Evolutionary conservation across 2,329 filamentous ascomycete genomes (phyloP), one percentile per base, ranked within the genome.

Genomic region (Coniochaeta sp.): DNA sequence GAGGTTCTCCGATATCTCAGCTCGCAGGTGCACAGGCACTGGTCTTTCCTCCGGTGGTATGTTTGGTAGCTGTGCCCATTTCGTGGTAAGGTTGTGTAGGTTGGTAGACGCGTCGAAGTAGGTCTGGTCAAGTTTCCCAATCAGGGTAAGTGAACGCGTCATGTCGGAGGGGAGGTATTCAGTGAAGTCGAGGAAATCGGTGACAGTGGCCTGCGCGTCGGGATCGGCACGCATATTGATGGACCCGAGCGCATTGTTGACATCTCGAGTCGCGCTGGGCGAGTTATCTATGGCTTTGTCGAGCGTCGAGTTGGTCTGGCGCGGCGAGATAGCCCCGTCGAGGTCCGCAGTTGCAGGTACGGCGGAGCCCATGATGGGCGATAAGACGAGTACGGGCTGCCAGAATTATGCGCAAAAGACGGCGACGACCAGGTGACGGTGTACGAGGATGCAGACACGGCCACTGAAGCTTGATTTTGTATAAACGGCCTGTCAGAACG

Each of bases 91-190:
- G 22, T 83, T 77, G 68, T 88, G 72, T 2, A 88, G 75, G 26
- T 73, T 77, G 59, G 72, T 66, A 14, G 85, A 88, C 8, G 82
- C 79, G 57, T 84, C 74, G n/a, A 74, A 70, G 66, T 88, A 86
- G 17, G 73, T 77, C 64, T 81, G 70, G 70, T 89, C 86, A 59
- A 89, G 84, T 64, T 87, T 81, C 59, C 83, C 81, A 62, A 89
- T 86, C 40, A 89, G 76, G 4, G 83, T 87, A 52, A 89, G 75
- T 26, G 86, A 89, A 61, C 87, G 83, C 63, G 81, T 77, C 67
- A 89, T 81, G 68, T 89, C 87, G 58, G 85, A 83, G 12, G 86
- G 85, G 1, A 89, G 80, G 71, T 89, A 87, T 71, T 89, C 87
- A 66, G 85, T 88, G 65, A 86, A 86, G 69, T 89, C 86, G 70